A percentile compares a stretch with the other conserved stretches of the same genome.
These are phyloP conservation scores for Myxozyma neotropica DNA, from an alignment of 805 yeast species.

Conservation along the genomic window DNA sequence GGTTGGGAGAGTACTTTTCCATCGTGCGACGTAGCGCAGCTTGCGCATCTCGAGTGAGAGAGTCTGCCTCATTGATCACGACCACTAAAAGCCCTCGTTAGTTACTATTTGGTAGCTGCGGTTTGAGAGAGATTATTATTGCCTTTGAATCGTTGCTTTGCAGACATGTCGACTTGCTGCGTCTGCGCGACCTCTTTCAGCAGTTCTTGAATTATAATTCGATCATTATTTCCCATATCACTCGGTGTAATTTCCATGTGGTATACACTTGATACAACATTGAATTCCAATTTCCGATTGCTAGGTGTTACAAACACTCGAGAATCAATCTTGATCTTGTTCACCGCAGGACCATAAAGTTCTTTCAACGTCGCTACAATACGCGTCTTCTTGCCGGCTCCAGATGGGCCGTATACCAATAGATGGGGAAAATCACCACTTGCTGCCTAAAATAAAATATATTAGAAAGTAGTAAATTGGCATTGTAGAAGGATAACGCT, in stretches of 20 bases:
- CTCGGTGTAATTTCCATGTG: conserved; percentile 95
- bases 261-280: conserved; percentile 85
- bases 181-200: conserved; percentile 93
- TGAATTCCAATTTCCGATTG: conserved; percentile 77
- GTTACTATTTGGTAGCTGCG: too few relatives aligned
- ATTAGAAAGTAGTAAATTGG: not conserved
- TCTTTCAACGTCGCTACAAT: conserved; percentile 76
- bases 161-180: conserved; percentile 84
- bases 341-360: conserved; percentile 80
- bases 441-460: conserved; percentile 43
- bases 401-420: conserved; percentile 91
- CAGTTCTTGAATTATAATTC: conserved; percentile 91
- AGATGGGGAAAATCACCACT: conserved; percentile 93
- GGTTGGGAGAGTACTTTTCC: conserved; percentile 90
- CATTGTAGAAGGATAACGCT: conserved; percentile 16
- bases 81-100: conserved; percentile 51
- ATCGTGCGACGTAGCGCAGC: conserved; percentile 94
- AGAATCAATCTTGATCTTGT: conserved; percentile 84
- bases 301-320: conserved; percentile 76
- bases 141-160: conserved; percentile 50
- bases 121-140: not conserved
- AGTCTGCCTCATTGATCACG: conserved; percentile 88
- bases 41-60: conserved; percentile 88
- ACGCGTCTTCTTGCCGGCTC: conserved; percentile 96
- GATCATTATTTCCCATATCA: conserved; percentile 94